Conservation (phyloP, 2,329 filamentous ascomycete genomes). For the Volutella citrinella region DNA sequence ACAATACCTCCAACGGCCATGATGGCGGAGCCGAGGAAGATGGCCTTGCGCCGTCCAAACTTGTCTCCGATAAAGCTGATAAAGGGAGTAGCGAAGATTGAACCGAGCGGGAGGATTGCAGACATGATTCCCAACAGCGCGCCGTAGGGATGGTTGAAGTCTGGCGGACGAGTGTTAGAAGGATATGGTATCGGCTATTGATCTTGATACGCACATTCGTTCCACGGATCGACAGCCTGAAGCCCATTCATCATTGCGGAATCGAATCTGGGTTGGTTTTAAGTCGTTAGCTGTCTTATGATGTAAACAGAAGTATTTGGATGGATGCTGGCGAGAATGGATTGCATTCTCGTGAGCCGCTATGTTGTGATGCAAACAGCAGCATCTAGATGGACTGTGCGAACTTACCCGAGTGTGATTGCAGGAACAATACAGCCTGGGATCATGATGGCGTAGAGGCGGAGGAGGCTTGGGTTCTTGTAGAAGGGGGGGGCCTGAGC, state of each 20-base stretch:
- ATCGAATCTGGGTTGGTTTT: too few relatives aligned
- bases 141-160: neutral
- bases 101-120: neutral
- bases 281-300: too few relatives aligned
- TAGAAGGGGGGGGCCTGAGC: constrained; percentile 9
- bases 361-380: too few relatives aligned
- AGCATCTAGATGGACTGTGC: too few relatives aligned
- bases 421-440: constrained; percentile 12
- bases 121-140: neutral
- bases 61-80: constrained; percentile 21
- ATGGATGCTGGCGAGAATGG: too few relatives aligned
- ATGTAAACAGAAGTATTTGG: too few relatives aligned
- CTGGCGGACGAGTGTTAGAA: neutral
- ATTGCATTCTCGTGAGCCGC: too few relatives aligned
- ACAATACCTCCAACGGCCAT: constrained; percentile 23
- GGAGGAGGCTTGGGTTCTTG: constrained; percentile 5
- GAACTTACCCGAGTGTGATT: constrained; percentile 28
- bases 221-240: constrained; percentile 16
- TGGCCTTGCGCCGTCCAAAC: constrained; percentile 21
- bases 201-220: constrained; percentile 8
- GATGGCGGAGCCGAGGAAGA: constrained; percentile 24
- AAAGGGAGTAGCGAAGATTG: neutral
- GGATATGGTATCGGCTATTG: neutral
- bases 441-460: constrained; percentile 12
- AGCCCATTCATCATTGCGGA: constrained; percentile 36